A percentile compares a stretch with the other conserved stretches of the same genome.
phyloP scores from a whole-genome alignment of 2,329 filamentous ascomycete genomes.

The Fusarium succisae region DNA sequence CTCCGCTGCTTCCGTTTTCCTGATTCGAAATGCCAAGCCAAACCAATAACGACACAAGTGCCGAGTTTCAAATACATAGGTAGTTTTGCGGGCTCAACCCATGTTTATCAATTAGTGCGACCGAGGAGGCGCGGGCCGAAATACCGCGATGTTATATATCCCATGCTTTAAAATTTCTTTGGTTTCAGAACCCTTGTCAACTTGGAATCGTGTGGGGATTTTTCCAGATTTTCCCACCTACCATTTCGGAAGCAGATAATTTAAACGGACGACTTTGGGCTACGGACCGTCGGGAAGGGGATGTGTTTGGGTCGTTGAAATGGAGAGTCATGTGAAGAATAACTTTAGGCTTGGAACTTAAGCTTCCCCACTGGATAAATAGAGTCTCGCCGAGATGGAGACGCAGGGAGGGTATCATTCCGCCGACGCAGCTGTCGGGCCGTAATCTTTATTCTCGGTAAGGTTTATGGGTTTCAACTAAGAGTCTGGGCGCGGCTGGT shows the following conservation, averaged over 20 bases:
- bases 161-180: background rate
- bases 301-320: too few species aligned
- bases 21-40: background rate
- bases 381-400: background rate
- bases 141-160: too few species aligned
- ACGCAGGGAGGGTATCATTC: background rate
- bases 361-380: background rate
- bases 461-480: background rate
- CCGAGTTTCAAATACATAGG: slow-evolving; percentile 15
- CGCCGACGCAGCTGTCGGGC: background rate
- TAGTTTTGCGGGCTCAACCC: background rate
- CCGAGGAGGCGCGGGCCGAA: slow-evolving; percentile 3
- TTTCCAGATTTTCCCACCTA: slow-evolving; percentile 25
- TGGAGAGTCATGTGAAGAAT: background rate
- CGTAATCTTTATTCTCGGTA: background rate
- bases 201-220: background rate
- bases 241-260: background rate
- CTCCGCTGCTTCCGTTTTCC: slow-evolving; percentile 19
- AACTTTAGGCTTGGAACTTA: background rate
- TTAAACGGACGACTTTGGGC: background rate
- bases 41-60: background rate
- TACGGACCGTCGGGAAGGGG: background rate
- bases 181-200: slow-evolving; percentile 14
- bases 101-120: background rate
- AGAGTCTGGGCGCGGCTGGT: background rate